Evolutionary conservation across 345 rosid genomes (phyloP).

Genomic region (Clarkia xantiana): DNA sequence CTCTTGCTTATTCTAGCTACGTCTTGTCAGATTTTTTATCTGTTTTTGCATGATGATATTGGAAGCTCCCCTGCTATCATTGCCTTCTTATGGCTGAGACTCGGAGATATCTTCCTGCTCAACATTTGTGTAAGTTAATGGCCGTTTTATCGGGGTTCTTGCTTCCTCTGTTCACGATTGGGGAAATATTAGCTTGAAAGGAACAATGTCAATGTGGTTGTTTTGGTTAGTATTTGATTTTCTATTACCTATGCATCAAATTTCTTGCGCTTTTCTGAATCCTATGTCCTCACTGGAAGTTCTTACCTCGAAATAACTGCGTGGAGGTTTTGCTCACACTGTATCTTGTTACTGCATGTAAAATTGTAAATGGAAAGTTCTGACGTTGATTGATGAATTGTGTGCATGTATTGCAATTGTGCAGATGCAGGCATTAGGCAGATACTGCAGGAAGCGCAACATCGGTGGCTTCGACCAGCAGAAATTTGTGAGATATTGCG

Average conservation of each 20-base stretch:
- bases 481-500: constrained; percentile 45
- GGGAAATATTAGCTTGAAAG: not conserved
- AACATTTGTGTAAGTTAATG: constrained; percentile 15
- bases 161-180: not conserved
- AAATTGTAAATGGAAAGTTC: not conserved
- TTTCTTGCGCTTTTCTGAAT: not conserved
- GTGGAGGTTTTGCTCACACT: not conserved
- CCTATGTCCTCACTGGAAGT: not conserved
- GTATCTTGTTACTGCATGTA: not conserved
- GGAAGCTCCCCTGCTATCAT: constrained; percentile 6
- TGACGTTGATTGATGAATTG: not conserved
- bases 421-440: constrained; percentile 30
- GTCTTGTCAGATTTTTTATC: not conserved
- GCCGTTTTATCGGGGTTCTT: not conserved
- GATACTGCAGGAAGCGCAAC: constrained; percentile 31
- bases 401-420: constrained; percentile 5
- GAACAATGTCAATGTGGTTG: not conserved
- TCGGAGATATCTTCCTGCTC: constrained; percentile 21
- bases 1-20: not conserved
- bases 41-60: constrained; percentile 8
- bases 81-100: constrained; percentile 23
- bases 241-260: not conserved
- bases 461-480: constrained; percentile 54
- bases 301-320: not conserved
- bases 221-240: not conserved